Conservation (phyloP, 2,329 filamentous ascomycete species). For the Hysterium pulicare region DNA sequence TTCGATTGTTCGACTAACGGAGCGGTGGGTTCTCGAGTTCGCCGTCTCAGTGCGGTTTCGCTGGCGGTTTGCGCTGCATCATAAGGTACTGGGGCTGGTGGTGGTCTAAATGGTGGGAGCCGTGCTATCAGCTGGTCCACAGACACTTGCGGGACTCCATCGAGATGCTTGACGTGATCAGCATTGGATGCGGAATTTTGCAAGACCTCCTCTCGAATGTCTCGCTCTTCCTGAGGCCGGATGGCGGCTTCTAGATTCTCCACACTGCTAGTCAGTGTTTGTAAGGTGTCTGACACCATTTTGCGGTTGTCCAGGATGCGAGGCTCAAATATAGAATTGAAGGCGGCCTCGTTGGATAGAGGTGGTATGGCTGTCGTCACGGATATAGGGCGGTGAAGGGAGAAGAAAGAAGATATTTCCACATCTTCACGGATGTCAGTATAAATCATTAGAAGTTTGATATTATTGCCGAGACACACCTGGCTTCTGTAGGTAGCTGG, state of each 20-base stretch:
- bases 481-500: slow-evolving; percentile 66
- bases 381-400: slow-evolving; percentile 89
- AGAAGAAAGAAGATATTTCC: slow-evolving; percentile 89
- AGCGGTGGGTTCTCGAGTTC: slow-evolving; percentile 13
- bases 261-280: slow-evolving; percentile 44
- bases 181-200: slow-evolving; percentile 31
- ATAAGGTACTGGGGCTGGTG: slow-evolving; percentile 70
- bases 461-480: slow-evolving; percentile 46
- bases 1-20: slow-evolving; percentile 28
- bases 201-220: slow-evolving; percentile 36
- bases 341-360: slow-evolving; percentile 67
- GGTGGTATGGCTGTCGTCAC: slow-evolving; percentile 76
- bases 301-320: slow-evolving; percentile 52
- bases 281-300: slow-evolving; percentile 40
- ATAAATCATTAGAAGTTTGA: slow-evolving; percentile 9
- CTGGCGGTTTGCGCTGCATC: slow-evolving; percentile 33
- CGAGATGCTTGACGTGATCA: slow-evolving; percentile 28
- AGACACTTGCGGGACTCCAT: slow-evolving; percentile 31
- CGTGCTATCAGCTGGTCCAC: slow-evolving; percentile 46
- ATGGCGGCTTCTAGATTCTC: slow-evolving; percentile 36
- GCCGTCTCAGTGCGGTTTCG: slow-evolving; percentile 14
- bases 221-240: slow-evolving; percentile 32
- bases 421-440: slow-evolving; percentile 61
- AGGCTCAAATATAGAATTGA: slow-evolving; percentile 76
- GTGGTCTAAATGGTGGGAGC: slow-evolving; percentile 75